Evolutionary conservation across 164 flowering plant species (phyloP).

Genomic region (Paratinospora sagittata): DNA sequence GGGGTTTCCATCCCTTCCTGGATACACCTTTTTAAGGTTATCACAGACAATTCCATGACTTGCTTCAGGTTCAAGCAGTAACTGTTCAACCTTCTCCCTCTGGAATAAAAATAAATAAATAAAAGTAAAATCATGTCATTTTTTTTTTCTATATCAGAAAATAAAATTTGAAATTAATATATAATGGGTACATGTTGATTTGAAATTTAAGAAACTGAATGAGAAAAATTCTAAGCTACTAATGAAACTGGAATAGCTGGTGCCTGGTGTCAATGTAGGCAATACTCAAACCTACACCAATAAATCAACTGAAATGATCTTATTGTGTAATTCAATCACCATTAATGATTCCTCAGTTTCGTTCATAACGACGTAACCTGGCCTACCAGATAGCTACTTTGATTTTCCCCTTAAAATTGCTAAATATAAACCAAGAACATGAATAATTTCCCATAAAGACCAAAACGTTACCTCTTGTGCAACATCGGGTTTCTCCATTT

Average conservation of each 20-base stretch:
- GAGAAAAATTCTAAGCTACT: too few relatives aligned
- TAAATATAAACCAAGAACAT: neutral
- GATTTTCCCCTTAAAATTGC: neutral
- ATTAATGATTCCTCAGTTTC: neutral
- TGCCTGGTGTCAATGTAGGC: too few relatives aligned
- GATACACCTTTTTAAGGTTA: slow-evolving; percentile 73
- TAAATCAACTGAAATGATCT: neutral
- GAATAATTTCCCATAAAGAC: neutral
- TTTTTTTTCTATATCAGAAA: neutral
- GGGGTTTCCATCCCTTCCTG: slow-evolving; percentile 91
- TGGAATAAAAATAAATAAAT: slow-evolving; percentile 20
- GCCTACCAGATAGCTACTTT: neutral
- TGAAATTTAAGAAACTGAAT: neutral
- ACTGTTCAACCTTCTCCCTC: slow-evolving; percentile 80
- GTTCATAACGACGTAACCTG: neutral
- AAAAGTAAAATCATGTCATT: neutral
- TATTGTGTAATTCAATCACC: neutral
- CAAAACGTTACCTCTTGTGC: slow-evolving; percentile 62
- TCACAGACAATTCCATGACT: slow-evolving; percentile 66
- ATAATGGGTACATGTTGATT: neutral
- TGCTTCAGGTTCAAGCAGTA: slow-evolving; percentile 47
- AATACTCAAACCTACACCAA: neutral
- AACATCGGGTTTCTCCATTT: slow-evolving; percentile 85
- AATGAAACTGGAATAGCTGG: too few relatives aligned
- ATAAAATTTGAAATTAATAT: neutral